phyloP scores from a whole-genome alignment of 768 basidiomycete genomes.

The Chlorophyllum brunneum region DNA sequence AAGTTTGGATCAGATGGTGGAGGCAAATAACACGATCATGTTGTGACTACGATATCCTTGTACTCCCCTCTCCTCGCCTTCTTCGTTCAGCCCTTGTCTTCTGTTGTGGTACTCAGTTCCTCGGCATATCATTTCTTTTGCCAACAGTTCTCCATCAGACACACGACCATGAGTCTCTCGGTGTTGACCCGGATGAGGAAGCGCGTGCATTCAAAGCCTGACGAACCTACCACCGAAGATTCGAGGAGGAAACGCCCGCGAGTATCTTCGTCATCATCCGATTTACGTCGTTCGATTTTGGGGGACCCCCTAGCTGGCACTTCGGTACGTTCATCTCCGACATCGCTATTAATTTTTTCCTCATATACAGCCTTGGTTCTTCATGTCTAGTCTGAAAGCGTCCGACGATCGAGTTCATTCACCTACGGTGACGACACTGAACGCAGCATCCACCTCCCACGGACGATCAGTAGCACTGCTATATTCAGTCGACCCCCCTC shows the following conservation, averaged over 20 bases:
- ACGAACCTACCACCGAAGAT: conserved; percentile 20
- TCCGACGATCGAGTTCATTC: conserved; percentile 9
- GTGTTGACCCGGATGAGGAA: conserved; percentile 22
- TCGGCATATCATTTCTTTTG: neutral
- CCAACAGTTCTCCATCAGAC: neutral
- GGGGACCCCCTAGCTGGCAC: conserved; percentile 3
- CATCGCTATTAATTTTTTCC: neutral
- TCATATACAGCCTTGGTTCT: neutral
- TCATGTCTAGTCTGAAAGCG: neutral
- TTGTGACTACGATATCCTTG: conserved; percentile 4
- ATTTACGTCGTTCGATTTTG: conserved; percentile 11
- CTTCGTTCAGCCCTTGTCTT: conserved; percentile 2
- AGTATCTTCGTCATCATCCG: conserved; percentile 21
- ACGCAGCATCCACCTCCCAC: conserved; percentile 13
- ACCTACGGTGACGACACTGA: conserved; percentile 10
- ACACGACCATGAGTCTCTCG: conserved; percentile 11
- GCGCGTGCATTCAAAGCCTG: conserved; percentile 29
- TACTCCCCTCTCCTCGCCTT: too few species aligned
- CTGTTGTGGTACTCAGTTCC: neutral
- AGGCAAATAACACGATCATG: conserved; percentile 35
- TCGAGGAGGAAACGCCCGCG: conserved; percentile 28
- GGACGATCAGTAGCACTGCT: conserved; percentile 12
- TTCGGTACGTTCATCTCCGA: conserved; percentile 1
- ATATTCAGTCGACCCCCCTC: conserved; percentile 12
- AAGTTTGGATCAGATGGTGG: conserved; percentile 3